phyloP scores from a whole-genome alignment of 352 stramenopile species.

The Ochromonadaceae sp. region DNA sequence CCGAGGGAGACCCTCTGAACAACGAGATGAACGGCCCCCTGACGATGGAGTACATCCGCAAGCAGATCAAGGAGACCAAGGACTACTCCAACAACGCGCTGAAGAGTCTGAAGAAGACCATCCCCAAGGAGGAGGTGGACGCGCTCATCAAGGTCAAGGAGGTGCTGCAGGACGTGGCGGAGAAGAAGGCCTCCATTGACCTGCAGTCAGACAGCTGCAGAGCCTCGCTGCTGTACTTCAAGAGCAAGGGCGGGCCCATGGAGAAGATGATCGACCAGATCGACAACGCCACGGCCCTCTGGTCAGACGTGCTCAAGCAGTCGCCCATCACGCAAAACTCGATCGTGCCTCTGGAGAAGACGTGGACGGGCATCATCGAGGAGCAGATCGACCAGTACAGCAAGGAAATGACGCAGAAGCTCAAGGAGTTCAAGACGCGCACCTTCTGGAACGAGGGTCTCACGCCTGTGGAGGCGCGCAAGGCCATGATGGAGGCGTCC shows the following conservation, averaged over 20 bases:
- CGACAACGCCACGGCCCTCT: conserved; percentile 34
- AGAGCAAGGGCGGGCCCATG: conserved; percentile 28
- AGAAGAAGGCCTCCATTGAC: conserved; percentile 32
- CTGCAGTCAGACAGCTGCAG: conserved; percentile 35
- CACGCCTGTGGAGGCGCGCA: conserved; percentile 31
- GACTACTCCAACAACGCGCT: conserved; percentile 36
- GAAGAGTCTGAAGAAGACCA: conserved; percentile 34
- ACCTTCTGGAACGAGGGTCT: conserved; percentile 32
- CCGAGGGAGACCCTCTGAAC: conserved; percentile 30
- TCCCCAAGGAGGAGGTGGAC: conserved; percentile 40
- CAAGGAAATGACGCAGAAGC: conserved; percentile 50
- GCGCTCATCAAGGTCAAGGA: conserved; percentile 50
- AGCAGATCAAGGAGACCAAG: conserved; percentile 37
- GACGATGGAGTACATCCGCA: conserved; percentile 31
- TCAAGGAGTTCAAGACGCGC: conserved; percentile 33
- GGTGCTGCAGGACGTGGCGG: conserved; percentile 38
- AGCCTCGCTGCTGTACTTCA: conserved; percentile 38
- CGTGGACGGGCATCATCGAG: conserved; percentile 59
- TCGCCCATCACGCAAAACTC: conserved; percentile 35
- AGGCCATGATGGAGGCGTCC: conserved; percentile 34
- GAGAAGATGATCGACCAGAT: conserved; percentile 42
- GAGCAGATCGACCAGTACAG: conserved; percentile 81
- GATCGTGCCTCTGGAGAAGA: conserved; percentile 41
- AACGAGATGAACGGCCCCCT: conserved; percentile 40
- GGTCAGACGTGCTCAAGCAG: conserved; percentile 35